Conservation (phyloP, 2,329 filamentous ascomycete genomes). For the Fusarium sulawesiense region DNA sequence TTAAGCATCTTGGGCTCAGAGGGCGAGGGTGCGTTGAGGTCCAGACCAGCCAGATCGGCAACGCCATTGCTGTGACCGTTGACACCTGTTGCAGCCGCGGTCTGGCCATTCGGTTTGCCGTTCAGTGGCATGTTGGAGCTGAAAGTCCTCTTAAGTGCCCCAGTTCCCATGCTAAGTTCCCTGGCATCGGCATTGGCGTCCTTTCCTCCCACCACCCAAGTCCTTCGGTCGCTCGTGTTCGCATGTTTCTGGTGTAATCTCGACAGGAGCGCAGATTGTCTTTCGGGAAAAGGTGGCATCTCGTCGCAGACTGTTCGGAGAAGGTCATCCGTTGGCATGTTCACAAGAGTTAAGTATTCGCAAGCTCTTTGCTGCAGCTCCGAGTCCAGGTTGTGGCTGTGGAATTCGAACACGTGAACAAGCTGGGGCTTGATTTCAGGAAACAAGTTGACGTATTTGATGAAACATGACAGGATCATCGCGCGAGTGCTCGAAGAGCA, state of each 20-base stretch:
- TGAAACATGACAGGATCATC: conserved; percentile 93
- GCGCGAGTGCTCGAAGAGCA: conserved; percentile 91
- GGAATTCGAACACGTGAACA: conserved; percentile 87
- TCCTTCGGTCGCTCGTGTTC: conserved; percentile 92
- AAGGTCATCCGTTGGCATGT: conserved; percentile 87
- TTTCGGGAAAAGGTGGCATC: conserved; percentile 97
- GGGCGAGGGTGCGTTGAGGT: conserved; percentile 73
- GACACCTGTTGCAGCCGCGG: conserved; percentile 58
- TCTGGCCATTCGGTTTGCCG: conserved; percentile 58
- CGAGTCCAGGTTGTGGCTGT: conserved; percentile 93
- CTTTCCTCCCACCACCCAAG: conserved; percentile 98
- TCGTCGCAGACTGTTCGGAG: conserved; percentile 95
- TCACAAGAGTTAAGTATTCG: conserved; percentile 90
- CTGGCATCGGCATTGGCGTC: conserved; percentile 86
- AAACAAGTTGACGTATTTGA: conserved; percentile 98
- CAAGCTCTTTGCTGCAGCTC: conserved; percentile 96
- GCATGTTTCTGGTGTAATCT: conserved; percentile 94
- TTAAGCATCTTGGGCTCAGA: conserved; percentile 69
- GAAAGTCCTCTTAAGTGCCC: conserved; percentile 87
- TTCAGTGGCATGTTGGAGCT: conserved; percentile 67
- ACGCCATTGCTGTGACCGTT: conserved; percentile 64
- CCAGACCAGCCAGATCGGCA: conserved; percentile 82
- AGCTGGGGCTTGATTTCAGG: conserved; percentile 98
- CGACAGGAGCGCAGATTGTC: conserved; percentile 90
- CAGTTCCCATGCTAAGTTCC: conserved; percentile 83